Evolutionary conservation across 768 basidiomycete species (phyloP), one percentile per base, ranked within the genome.

Genomic region (Calvatia gigantea): DNA sequence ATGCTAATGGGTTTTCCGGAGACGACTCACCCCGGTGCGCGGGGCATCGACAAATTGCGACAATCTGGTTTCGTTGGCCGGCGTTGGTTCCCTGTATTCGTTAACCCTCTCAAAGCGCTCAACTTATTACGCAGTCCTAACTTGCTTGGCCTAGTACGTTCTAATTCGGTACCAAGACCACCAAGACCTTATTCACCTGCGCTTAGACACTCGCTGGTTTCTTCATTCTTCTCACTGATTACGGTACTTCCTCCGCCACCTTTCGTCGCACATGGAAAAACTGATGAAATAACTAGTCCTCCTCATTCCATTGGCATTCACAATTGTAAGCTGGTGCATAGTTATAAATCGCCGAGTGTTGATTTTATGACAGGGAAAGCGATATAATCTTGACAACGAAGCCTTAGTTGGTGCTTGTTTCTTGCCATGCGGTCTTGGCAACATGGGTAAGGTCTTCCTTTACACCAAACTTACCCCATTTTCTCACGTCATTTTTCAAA

Each of bases 81-180:
- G 17, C 57, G 41, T 44, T 59, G 60, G 57, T 56, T 61, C 17
- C 70, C 75, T 47, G 70, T 82, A 0, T 78, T 78, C 63, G 57
- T 89, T 19, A 89, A 89, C 63, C 87, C 87, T 1, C 70, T 90
- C 29, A 60, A 65, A 5, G 75, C 81, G 29, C 62, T 88, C 3
- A 56, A 64, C 35, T 61, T 86, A 6, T 68, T 88, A 2, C 72
- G 80, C 15, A 84, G 83, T 35, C 52, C 52, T n/a, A 54, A 54
- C 35, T 35, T 54, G 6, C 11, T 15, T 8, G 6, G 42, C 37
- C 32, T 44, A 33, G 52, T 54, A 21, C 8, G 51, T 42, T 42
- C 11, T 9, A 1, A 42, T 9, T 6, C 8, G 6, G 6, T 25
- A 8, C 17, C 6, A 11, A 7, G 12, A 23, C 11, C n/a, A n/a